Evolutionary conservation across 208 protist species (phyloP).

Genomic region (Acanthamoeba culbertsoni): DNA sequence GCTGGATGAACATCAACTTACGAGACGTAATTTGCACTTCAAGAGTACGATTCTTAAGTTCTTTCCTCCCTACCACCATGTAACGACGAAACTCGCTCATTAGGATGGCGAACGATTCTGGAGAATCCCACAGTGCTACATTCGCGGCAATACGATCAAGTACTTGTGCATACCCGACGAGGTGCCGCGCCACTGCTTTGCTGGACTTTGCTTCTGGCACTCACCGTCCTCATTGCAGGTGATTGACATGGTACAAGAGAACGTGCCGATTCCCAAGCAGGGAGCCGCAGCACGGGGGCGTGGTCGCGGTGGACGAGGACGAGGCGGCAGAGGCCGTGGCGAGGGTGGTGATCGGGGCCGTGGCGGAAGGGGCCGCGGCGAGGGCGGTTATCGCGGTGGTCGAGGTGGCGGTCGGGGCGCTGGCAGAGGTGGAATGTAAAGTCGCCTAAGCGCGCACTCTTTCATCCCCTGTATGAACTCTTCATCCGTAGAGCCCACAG

Average conservation of each 20-base stretch:
- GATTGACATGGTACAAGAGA: constrained; percentile 64
- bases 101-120: constrained; percentile 89
- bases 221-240: background rate
- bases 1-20: constrained; percentile 91
- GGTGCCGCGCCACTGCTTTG: no score
- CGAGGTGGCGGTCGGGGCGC: background rate
- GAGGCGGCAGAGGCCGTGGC: constrained; percentile 2
- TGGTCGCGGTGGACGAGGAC: background rate
- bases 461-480: no score
- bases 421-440: background rate
- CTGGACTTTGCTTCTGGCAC: background rate
- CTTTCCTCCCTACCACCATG: background rate
- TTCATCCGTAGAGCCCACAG: no score
- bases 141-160: constrained; percentile 91
- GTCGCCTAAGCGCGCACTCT: background rate
- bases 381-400: background rate
- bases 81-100: background rate
- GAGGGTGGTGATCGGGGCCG: background rate
- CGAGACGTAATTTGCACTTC: constrained; percentile 87
- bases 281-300: background rate
- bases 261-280: constrained; percentile 39
- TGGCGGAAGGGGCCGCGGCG: background rate
- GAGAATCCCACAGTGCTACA: constrained; percentile 85
- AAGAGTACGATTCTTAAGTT: constrained; percentile 67
- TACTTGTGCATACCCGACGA: constrained; percentile 88